Evolutionary conservation across 2,329 filamentous ascomycete genomes (phyloP), one percentile per base, ranked within the genome.

Genomic region (Zymoseptoria tritici): DNA sequence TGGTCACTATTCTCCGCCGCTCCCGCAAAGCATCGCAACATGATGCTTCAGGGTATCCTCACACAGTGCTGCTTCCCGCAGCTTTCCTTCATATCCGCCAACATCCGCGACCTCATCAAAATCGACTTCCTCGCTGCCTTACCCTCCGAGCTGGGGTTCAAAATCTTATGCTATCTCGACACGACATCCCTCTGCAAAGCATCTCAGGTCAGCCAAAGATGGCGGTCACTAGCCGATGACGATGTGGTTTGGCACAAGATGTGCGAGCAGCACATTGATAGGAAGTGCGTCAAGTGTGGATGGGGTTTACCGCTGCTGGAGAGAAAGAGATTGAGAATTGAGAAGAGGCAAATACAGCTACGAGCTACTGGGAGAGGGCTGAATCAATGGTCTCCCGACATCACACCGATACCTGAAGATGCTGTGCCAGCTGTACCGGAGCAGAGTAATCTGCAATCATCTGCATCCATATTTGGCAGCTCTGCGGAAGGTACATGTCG

Each of bases 1-100:
- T 99, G 94, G 94, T 96, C 93, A 0, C 81, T 97, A 54, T 99
- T 99, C 79, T 97, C 93, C 0, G 94, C 94, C 49, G 92, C 94
- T 0, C 94, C 94, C 0, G 84, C 91, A 9, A 96, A 95, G 73
- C 93, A 97, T 71, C 87, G 94, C 67, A 93, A 96, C 64, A 82
- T 99, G 61, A 97, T 99, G 90, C 83, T 99, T 7, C 91, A 96
- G 73, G 94, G 94, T 66, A 93, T 99, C 69, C 86, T 99, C 62
- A 89, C 93, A 0, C 92, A 97, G 74, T 97, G 93, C 75, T 99
- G 94, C 77, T 97, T 99, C 71, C 93, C 94, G 1, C 94, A 99
- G 71, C 84, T 99, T 6, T 97, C 94, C 31, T 92, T 90, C 66
- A 87, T 99, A 59, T 94, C 93, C 1, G 86, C 90, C 62, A 90